Evolutionary conservation across 768 basidiomycete genomes (phyloP).

Genomic region (Auriscalpium microsporum): DNA sequence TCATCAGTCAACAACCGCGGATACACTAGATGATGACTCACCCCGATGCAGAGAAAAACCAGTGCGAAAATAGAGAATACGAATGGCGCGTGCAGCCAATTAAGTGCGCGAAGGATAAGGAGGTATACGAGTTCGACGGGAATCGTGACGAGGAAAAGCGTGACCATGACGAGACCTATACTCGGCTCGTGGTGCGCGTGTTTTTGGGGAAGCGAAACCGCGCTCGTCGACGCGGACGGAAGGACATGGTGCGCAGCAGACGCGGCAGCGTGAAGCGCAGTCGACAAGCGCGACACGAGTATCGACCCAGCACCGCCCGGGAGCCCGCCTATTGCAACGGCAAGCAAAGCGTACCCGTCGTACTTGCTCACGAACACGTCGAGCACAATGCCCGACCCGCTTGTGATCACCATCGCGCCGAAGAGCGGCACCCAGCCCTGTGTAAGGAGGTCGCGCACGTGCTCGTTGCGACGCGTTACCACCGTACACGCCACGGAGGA

Average conservation of each 20-base stretch:
- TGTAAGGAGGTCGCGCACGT: constrained; percentile 62
- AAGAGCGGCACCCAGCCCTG: constrained; percentile 90
- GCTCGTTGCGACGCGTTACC: constrained; percentile 54
- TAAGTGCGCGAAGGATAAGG: constrained; percentile 48
- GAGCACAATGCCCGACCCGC: constrained; percentile 84
- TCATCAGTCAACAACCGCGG: not conserved
- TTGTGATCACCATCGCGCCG: constrained; percentile 82
- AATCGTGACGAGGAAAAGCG: constrained; percentile 67
- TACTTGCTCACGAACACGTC: constrained; percentile 84
- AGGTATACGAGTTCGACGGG: constrained; percentile 78
- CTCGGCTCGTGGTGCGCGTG: constrained; percentile 21
- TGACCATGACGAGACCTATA: constrained; percentile 49
- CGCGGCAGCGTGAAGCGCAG: constrained; percentile 67
- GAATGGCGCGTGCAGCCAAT: constrained; percentile 71
- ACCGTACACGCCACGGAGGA: constrained; percentile 41
- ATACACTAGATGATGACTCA: constrained; percentile 32
- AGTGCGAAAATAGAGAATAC: constrained; percentile 62
- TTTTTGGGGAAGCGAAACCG: constrained; percentile 1
- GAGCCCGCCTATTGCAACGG: constrained; percentile 82
- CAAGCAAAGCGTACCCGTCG: constrained; percentile 80
- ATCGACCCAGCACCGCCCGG: constrained; percentile 89
- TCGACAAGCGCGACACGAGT: constrained; percentile 85
- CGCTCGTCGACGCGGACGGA: constrained; percentile 6
- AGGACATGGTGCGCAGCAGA: constrained; percentile 14
- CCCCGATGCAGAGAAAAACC: constrained; percentile 67